A percentile compares a stretch with the other conserved stretches of the same genome.
phyloP scores from a whole-genome alignment of 192 early-diverging fungal genomes.

The Coemansia sp. region DNA sequence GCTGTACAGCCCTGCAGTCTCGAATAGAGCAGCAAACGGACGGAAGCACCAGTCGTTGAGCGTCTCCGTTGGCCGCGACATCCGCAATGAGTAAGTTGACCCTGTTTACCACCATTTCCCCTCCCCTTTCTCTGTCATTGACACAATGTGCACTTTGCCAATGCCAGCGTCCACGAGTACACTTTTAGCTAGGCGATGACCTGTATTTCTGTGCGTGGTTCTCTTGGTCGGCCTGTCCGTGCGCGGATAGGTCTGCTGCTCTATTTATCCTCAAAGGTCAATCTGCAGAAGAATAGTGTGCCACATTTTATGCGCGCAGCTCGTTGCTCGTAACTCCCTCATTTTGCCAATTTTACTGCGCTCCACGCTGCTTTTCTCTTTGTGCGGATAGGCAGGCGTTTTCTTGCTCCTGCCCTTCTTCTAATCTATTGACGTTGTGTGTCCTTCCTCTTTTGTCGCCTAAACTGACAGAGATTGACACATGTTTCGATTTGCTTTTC shows the following conservation, averaged over 20 bases:
- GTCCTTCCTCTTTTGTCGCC: constrained; percentile 3
- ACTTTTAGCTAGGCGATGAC: background rate
- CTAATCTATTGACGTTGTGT: background rate
- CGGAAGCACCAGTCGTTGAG: constrained; percentile 51
- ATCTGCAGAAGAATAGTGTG: constrained; percentile 5
- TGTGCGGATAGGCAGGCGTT: background rate
- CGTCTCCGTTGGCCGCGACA: constrained; percentile 36
- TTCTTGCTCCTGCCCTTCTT: background rate
- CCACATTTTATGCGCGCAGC: constrained; percentile 44
- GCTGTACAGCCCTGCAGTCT: constrained; percentile 22
- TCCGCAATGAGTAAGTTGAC: constrained; percentile 46
- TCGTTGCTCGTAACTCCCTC: constrained; percentile 28
- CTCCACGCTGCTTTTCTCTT: background rate
- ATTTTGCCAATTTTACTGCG: constrained; percentile 6
- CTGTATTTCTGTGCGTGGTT: background rate
- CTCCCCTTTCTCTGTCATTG: background rate
- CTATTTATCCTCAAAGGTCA: constrained; percentile 4
- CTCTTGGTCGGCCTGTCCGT: constrained; percentile 3
- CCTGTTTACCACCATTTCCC: background rate
- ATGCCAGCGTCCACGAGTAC: background rate
- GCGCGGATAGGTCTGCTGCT: constrained; percentile 7
- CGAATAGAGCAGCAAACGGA: constrained; percentile 12
- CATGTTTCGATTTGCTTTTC: constrained; percentile 2
- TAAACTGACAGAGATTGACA: constrained; percentile 8
- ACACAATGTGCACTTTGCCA: background rate